These are phyloP conservation scores for Chenopodium berlandieri DNA, from an alignment of 148 eudicot species.

Conservation along the genomic window DNA sequence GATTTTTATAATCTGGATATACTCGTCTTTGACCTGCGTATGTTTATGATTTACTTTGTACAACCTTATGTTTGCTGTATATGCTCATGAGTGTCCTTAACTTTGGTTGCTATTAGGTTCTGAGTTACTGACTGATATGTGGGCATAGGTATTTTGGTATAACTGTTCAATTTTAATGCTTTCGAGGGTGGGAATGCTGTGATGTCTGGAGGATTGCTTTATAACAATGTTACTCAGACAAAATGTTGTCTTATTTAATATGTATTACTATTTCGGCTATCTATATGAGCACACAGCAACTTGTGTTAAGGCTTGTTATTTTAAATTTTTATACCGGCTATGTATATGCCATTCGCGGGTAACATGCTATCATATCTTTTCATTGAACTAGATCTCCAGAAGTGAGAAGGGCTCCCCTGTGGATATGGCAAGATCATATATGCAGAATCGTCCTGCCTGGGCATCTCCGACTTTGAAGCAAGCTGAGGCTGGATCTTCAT, in stretches of 20 bases:
- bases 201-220: background rate
- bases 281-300: background rate
- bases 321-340: background rate
- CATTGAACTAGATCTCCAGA: conserved; percentile 40
- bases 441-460: conserved; percentile 81
- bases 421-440: conserved; percentile 82
- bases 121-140: background rate
- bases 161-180: background rate
- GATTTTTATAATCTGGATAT: background rate
- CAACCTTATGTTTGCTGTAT: background rate
- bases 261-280: no score
- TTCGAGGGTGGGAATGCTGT: background rate
- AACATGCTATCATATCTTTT: conserved; percentile 1
- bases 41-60: background rate
- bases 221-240: background rate
- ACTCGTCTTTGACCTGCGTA: background rate
- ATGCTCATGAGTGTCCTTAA: background rate
- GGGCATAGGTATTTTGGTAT: background rate
- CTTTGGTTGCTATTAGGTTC: background rate
- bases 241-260: background rate
- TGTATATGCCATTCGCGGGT: background rate
- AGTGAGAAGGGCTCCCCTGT: conserved; percentile 63
- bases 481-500: conserved; percentile 46
- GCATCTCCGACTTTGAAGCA: conserved; percentile 49
- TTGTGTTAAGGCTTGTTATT: background rate